Conservation (phyloP, 73 alveolate species). For the Vitrella brassicaformis region DNA sequence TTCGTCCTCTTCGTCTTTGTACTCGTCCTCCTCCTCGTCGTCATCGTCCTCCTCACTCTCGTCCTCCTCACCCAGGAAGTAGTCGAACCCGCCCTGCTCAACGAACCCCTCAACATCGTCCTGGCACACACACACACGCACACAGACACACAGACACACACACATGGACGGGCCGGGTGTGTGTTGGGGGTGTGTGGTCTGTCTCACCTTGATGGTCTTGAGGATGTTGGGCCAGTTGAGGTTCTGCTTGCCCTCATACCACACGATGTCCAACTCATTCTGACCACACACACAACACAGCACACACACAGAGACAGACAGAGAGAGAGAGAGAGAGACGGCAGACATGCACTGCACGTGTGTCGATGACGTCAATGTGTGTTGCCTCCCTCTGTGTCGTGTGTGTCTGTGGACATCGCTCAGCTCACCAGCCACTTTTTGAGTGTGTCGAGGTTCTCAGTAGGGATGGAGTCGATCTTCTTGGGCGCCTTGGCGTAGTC, state of each 20-base stretch:
- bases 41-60: conserved; percentile 62
- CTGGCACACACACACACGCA: neutral
- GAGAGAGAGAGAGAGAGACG: too few species aligned
- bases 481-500: conserved; percentile 62
- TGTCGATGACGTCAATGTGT: too few species aligned
- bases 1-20: conserved; percentile 58
- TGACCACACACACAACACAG: neutral
- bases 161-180: neutral
- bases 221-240: conserved; percentile 73
- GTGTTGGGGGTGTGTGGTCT: neutral
- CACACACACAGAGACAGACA: neutral
- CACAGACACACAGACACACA: neutral
- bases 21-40: conserved; percentile 52
- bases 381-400: neutral
- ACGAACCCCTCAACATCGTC: conserved; percentile 7
- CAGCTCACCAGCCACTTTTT: conserved; percentile 45
- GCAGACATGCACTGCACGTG: too few species aligned
- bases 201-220: conserved; percentile 44
- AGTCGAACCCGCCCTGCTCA: conserved; percentile 35
- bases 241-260: conserved; percentile 65
- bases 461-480: conserved; percentile 71
- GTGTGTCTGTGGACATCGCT: neutral
- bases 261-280: conserved; percentile 68
- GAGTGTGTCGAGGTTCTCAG: conserved; percentile 65
- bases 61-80: conserved; percentile 41